A percentile compares a stretch with the other conserved stretches of the same genome.
Conservation (phyloP, 2,329 filamentous ascomycete genomes). For the Neonectria hederae region DNA sequence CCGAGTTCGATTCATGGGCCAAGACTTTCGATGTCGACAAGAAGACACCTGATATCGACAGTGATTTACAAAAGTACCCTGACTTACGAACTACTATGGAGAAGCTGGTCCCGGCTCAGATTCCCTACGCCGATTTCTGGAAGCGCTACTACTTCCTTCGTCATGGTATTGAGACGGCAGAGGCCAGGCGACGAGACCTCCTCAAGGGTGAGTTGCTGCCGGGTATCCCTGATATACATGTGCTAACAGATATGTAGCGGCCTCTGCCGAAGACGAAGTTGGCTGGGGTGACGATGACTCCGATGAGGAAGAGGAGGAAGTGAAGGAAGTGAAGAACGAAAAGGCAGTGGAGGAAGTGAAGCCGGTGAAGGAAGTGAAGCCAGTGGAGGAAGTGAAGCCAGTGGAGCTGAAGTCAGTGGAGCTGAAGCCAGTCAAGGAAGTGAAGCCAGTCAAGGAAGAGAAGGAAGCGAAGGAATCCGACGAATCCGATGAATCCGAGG, state of each 20-base stretch:
- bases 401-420: conserved; percentile 19
- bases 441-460: conserved; percentile 66
- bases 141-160: conserved; percentile 94
- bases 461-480: conserved; percentile 74
- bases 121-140: conserved; percentile 94
- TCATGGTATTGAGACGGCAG: conserved; percentile 92
- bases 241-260: conserved; percentile 57
- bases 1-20: conserved; percentile 79
- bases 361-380: neutral
- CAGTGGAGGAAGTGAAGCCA: neutral
- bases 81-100: conserved; percentile 93
- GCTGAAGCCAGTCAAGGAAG: neutral
- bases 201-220: conserved; percentile 76
- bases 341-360: neutral
- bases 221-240: neutral
- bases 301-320: conserved; percentile 49
- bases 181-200: conserved; percentile 86
- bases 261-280: conserved; percentile 76
- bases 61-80: conserved; percentile 84
- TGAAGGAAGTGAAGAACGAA: conserved; percentile 13
- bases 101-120: conserved; percentile 89
- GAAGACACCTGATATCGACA: conserved; percentile 85
- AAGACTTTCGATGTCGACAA: conserved; percentile 80
- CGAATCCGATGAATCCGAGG: conserved; percentile 49
- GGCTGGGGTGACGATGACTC: conserved; percentile 81